Conservation (phyloP, 257 asterid genomes). For the Capsicum chinense region DNA sequence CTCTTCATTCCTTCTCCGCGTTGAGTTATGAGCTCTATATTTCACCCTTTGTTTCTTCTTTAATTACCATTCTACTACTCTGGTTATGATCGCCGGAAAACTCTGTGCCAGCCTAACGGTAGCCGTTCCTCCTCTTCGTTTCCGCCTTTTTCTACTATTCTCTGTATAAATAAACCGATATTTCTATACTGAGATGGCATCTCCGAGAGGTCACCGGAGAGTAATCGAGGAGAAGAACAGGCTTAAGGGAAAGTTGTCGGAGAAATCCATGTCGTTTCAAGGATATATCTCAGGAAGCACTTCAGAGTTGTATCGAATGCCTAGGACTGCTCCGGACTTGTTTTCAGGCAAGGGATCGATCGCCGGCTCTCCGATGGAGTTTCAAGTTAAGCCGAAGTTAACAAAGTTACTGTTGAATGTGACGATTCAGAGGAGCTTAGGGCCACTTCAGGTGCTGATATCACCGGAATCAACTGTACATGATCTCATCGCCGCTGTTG, state of each 20-base stretch:
- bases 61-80: constrained; percentile 8
- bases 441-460: constrained; percentile 71
- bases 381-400: constrained; percentile 47
- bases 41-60: neutral
- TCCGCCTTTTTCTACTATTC: too few relatives aligned
- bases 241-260: constrained; percentile 52
- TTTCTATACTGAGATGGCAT: constrained; percentile 60
- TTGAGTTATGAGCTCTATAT: neutral
- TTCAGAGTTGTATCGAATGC: constrained; percentile 48
- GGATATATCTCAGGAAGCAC: constrained; percentile 37
- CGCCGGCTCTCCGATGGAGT: neutral
- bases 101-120: constrained; percentile 42
- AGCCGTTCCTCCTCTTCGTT: too few relatives aligned
- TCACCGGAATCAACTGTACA: constrained; percentile 77
- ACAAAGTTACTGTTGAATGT: constrained; percentile 82
- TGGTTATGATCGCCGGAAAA: constrained; percentile 48
- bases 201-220: constrained; percentile 60
- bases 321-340: constrained; percentile 75
- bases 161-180: neutral
- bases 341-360: constrained; percentile 35
- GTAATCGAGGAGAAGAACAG: constrained; percentile 53
- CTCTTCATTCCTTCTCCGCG: neutral
- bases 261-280: constrained; percentile 63
- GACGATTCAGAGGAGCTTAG: constrained; percentile 79
- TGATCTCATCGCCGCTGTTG: constrained; percentile 69